These are phyloP conservation scores for Dictyostelium brefeldianum DNA, from an alignment of 78 protist species.

Conservation along the genomic window DNA sequence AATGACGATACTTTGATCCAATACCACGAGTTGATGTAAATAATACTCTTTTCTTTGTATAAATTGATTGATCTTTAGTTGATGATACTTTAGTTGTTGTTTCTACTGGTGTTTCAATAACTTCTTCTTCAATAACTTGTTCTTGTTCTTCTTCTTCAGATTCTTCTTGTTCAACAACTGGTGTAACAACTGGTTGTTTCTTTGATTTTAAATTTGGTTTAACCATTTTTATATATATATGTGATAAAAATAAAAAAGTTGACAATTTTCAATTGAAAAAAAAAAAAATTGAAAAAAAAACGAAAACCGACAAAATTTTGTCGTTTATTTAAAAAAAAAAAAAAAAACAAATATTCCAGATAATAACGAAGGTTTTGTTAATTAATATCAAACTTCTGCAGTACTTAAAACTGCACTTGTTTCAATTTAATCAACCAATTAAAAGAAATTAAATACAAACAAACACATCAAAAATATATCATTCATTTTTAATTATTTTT, in stretches of 20 bases:
- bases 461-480: no score
- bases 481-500: background rate
- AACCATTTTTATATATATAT: background rate
- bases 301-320: background rate
- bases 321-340: no score
- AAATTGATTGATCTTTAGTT: slow-evolving; percentile 18
- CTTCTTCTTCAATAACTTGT: background rate
- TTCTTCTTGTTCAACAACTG: slow-evolving; percentile 1
- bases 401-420: no score
- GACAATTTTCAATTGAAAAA: background rate
- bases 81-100: no score
- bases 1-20: slow-evolving; percentile 86
- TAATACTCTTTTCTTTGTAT: slow-evolving; percentile 77
- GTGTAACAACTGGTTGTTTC: background rate
- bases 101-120: no score
- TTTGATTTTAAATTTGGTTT: slow-evolving; percentile 1
- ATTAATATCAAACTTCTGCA: no score
- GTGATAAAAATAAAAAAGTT: background rate
- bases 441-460: no score
- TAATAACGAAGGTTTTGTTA: no score
- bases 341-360: no score
- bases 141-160: background rate
- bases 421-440: no score
- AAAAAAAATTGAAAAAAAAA: background rate
- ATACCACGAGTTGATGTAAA: slow-evolving; percentile 74